These are phyloP conservation scores for Sporisorium scitamineum DNA, from an alignment of 1,284 basidiomycete species.

Conservation along the genomic window DNA sequence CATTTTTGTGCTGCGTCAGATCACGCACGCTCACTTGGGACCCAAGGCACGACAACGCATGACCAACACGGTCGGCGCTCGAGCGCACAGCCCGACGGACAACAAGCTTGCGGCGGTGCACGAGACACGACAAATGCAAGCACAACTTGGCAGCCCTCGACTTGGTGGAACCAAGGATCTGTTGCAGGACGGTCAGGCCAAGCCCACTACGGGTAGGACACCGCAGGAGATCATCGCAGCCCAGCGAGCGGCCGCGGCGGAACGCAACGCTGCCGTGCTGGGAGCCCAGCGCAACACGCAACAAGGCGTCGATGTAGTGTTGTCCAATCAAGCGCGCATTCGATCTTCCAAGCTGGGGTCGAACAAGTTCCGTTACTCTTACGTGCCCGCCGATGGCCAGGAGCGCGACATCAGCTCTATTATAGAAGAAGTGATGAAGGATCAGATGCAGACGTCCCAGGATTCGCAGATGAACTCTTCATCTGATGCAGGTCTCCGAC, in stretches of 20 bases:
- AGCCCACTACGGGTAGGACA: slow-evolving; percentile 70
- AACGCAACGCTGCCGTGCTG: slow-evolving; percentile 86
- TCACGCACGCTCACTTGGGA: slow-evolving; percentile 30
- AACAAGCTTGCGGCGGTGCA: slow-evolving; percentile 70
- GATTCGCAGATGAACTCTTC: slow-evolving; percentile 9
- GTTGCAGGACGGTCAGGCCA: slow-evolving; percentile 6
- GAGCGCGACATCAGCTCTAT: slow-evolving; percentile 91
- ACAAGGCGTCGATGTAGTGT: slow-evolving; percentile 85
- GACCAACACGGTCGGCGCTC: slow-evolving; percentile 14
- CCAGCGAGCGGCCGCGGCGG: slow-evolving; percentile 83
- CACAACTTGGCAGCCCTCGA: slow-evolving; percentile 21
- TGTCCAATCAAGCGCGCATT: slow-evolving; percentile 85
- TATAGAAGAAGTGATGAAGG: slow-evolving; percentile 78
- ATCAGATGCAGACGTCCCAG: slow-evolving; percentile 26
- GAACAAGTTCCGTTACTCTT: slow-evolving; percentile 87
- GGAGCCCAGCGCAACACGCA: slow-evolving; percentile 84
- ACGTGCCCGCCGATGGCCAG: slow-evolving; percentile 83
- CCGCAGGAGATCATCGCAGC: slow-evolving; percentile 91
- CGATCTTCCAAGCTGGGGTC: slow-evolving; percentile 78
- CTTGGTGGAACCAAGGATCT: slow-evolving; percentile 14
- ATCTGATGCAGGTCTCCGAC: slow-evolving; percentile 10
- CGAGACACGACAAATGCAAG: slow-evolving; percentile 55
- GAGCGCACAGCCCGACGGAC: slow-evolving; percentile 53
- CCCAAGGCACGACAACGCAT: slow-evolving; percentile 22
- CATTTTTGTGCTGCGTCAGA: slow-evolving; percentile 78